Percentiles rank a stretch among this genome's conserved stretches.
phyloP scores from a whole-genome alignment of 2,329 filamentous ascomycete species.

The Trichoderma oligosporum region DNA sequence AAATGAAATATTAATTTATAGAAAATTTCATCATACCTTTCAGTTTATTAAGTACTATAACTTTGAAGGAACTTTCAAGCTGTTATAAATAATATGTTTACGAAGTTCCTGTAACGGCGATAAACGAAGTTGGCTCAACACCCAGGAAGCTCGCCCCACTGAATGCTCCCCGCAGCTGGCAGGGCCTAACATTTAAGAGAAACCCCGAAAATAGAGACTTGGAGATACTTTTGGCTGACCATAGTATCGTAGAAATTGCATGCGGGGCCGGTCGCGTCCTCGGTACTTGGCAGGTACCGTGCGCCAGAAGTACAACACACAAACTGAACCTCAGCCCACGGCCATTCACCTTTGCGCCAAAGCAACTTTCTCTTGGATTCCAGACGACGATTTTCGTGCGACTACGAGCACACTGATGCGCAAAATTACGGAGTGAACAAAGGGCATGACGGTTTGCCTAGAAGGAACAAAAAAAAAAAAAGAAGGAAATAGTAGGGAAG shows the following conservation, averaged over 20 bases:
- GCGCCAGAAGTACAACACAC: not conserved
- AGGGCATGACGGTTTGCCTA: not conserved
- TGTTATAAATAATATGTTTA: too few species aligned
- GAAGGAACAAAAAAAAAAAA: not conserved
- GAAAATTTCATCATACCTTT: too few species aligned
- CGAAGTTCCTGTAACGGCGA: too few species aligned
- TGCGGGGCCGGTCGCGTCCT: not conserved
- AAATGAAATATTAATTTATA: too few species aligned
- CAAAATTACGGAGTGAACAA: not conserved
- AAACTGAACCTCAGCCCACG: not conserved
- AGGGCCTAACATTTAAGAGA: not conserved
- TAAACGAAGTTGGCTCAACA: too few species aligned
- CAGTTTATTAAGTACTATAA: too few species aligned
- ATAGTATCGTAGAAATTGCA: not conserved
- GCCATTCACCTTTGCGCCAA: not conserved
- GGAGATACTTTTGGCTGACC: not conserved
- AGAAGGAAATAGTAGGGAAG: not conserved
- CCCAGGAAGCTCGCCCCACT: not conserved
- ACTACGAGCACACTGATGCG: not conserved
- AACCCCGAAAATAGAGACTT: slow-evolving; percentile 4
- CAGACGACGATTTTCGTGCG: not conserved
- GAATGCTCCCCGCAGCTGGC: slow-evolving; percentile 1
- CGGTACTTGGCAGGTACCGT: slow-evolving; percentile 5
- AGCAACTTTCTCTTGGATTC: not conserved
- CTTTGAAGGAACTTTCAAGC: too few species aligned